These are phyloP conservation scores for Achaetomiella virescens DNA, from an alignment of 495 filamentous ascomycete species.

Conservation along the genomic window DNA sequence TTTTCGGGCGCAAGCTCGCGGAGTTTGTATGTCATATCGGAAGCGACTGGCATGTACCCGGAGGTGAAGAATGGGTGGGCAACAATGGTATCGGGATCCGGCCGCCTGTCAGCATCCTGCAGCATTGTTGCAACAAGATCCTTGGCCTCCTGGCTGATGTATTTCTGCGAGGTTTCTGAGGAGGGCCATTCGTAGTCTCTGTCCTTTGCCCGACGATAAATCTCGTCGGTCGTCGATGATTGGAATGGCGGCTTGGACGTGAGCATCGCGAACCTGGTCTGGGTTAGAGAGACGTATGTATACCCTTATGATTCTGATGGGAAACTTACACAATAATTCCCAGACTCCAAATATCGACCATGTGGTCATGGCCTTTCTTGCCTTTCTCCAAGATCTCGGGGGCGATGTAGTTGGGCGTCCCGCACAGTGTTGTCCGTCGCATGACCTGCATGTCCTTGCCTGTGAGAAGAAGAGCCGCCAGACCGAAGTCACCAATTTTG, in stretches of 20 bases:
- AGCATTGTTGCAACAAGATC: slow-evolving; percentile 70
- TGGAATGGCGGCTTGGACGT: slow-evolving; percentile 87
- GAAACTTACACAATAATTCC: slow-evolving; percentile 81
- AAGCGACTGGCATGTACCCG: slow-evolving; percentile 49
- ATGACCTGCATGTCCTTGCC: slow-evolving; percentile 71
- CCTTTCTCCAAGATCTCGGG: slow-evolving; percentile 86
- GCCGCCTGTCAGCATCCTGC: slow-evolving; percentile 64
- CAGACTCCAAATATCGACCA: slow-evolving; percentile 94
- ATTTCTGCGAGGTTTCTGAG: slow-evolving; percentile 41
- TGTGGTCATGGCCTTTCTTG: slow-evolving; percentile 80
- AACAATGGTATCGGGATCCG: slow-evolving; percentile 74
- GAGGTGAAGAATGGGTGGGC: slow-evolving; percentile 73
- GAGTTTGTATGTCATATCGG: slow-evolving; percentile 46
- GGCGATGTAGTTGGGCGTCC: slow-evolving; percentile 97
- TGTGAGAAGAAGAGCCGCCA: slow-evolving; percentile 86
- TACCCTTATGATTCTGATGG: not conserved
- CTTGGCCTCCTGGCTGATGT: slow-evolving; percentile 59
- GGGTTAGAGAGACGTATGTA: slow-evolving; percentile 16
- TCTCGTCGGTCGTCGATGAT: slow-evolving; percentile 77
- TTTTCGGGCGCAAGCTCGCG: slow-evolving; percentile 43
- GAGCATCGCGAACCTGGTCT: slow-evolving; percentile 71
- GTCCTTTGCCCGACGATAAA: slow-evolving; percentile 69
- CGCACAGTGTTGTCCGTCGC: slow-evolving; percentile 85
- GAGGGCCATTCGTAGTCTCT: slow-evolving; percentile 73
- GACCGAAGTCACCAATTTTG: slow-evolving; percentile 94